phyloP scores from a whole-genome alignment of 2,329 filamentous ascomycete species.

The Iodosphaeria phyllophila region DNA sequence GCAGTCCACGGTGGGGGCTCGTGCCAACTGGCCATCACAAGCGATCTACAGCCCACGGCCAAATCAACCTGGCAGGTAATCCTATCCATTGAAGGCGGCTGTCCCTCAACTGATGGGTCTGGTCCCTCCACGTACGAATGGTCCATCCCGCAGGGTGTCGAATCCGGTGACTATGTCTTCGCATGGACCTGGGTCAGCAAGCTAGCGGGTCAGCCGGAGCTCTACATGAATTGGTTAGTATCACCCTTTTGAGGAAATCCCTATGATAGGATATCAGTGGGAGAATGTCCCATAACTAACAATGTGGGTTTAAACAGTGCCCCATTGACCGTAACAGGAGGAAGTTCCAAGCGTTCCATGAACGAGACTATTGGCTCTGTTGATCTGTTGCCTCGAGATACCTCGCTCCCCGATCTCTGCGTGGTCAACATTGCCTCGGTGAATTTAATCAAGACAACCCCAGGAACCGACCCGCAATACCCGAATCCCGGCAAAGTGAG shows the following conservation, averaged over 20 bases:
- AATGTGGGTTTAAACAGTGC: constrained; percentile 38
- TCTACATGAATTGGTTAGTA: constrained; percentile 19
- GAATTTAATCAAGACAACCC: constrained; percentile 34
- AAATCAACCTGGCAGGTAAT: constrained; percentile 49
- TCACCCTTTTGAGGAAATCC: neutral
- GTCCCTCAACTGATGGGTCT: constrained; percentile 28
- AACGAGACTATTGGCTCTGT: constrained; percentile 31
- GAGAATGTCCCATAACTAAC: neutral
- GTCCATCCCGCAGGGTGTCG: constrained; percentile 38
- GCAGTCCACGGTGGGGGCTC: constrained; percentile 57
- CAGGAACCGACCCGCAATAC: constrained; percentile 32
- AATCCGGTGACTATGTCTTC: constrained; percentile 44
- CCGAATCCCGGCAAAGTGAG: constrained; percentile 41
- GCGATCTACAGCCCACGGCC: constrained; percentile 24
- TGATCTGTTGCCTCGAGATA: constrained; percentile 49
- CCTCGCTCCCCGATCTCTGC: constrained; percentile 58
- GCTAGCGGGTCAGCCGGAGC: constrained; percentile 47
- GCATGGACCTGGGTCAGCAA: constrained; percentile 65
- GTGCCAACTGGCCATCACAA: constrained; percentile 54
- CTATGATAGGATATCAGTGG: neutral
- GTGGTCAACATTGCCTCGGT: constrained; percentile 42
- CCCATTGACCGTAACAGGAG: constrained; percentile 34
- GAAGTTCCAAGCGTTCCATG: constrained; percentile 8
- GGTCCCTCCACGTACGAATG: constrained; percentile 32
- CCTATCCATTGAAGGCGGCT: constrained; percentile 49